Evolutionary conservation across 2,329 filamentous ascomycete genomes (phyloP).

Genomic region (Penicillium vulpinum): DNA sequence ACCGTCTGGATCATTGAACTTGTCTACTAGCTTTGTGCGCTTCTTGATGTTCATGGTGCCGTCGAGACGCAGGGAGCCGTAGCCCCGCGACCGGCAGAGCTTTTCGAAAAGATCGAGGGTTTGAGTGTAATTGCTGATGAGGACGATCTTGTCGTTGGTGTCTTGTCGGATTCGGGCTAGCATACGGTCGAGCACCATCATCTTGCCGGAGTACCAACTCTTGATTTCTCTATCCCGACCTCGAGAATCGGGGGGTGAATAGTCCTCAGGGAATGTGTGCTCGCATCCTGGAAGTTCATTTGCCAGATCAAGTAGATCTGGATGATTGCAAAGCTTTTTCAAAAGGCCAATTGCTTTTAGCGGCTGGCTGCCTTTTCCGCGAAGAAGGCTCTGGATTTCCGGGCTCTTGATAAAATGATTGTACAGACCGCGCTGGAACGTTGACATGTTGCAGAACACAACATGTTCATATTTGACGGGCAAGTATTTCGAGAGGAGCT

Average conservation of each 20-base stretch:
- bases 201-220: constrained; percentile 96
- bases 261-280: constrained; percentile 77
- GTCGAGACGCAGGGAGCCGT: constrained; percentile 85
- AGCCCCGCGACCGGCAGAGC: constrained; percentile 79
- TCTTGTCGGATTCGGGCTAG: constrained; percentile 90
- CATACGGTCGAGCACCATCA: constrained; percentile 98
- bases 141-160: constrained; percentile 97
- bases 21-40: constrained; percentile 93
- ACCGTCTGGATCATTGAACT: constrained; percentile 91
- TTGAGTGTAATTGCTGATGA: constrained; percentile 98
- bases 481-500: constrained; percentile 95
- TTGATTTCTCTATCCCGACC: constrained; percentile 91
- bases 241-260: constrained; percentile 79
- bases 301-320: constrained; percentile 81
- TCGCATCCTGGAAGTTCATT: constrained; percentile 87
- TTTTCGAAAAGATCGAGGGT: constrained; percentile 93
- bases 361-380: constrained; percentile 92
- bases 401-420: constrained; percentile 97
- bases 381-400: constrained; percentile 85
- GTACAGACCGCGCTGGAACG: constrained; percentile 90
- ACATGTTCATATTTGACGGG: constrained; percentile 99
- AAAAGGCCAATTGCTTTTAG: constrained; percentile 94
- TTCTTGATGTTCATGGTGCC: constrained; percentile 98
- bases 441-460: constrained; percentile 92
- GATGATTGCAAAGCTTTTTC: constrained; percentile 98